A percentile compares a stretch with the other conserved stretches of the same genome.
Conservation (phyloP, 768 basidiomycete genomes). For the Filobasidium floriforme region DNA sequence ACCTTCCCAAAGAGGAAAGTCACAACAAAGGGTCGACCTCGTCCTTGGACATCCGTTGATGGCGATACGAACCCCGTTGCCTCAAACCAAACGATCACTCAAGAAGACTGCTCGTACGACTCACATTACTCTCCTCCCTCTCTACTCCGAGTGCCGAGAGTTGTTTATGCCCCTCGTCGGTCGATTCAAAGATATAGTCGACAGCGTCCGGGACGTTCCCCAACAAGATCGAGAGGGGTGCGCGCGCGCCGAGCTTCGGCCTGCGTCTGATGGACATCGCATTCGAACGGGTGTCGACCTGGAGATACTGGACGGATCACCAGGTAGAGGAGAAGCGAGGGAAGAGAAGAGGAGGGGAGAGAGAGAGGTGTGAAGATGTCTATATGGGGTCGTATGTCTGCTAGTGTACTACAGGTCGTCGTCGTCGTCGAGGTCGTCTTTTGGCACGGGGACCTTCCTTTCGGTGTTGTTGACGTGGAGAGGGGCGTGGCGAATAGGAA, state of each 20-base stretch:
- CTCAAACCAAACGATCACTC: background rate
- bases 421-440: background rate
- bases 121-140: conserved; percentile 87
- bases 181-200: conserved; percentile 18
- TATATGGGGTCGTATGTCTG: background rate
- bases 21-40: too few species aligned
- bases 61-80: background rate
- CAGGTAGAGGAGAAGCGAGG: background rate
- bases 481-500: too few species aligned
- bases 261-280: conserved; percentile 10
- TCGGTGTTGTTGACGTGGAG: too few species aligned
- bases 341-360: background rate
- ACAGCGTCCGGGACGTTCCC: conserved; percentile 12
- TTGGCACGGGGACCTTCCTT: too few species aligned
- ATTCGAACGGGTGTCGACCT: background rate
- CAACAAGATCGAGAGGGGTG: background rate
- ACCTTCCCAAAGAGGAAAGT: too few species aligned
- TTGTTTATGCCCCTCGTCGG: conserved; percentile 70
- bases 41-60: too few species aligned
- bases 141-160: conserved; percentile 80
- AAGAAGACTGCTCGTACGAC: conserved; percentile 38
- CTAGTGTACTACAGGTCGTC: background rate
- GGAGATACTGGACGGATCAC: background rate
- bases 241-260: conserved; percentile 10
- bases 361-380: background rate